Conservation (phyloP, 2,329 filamentous ascomycete genomes). For the Erysiphe pulchra region DNA sequence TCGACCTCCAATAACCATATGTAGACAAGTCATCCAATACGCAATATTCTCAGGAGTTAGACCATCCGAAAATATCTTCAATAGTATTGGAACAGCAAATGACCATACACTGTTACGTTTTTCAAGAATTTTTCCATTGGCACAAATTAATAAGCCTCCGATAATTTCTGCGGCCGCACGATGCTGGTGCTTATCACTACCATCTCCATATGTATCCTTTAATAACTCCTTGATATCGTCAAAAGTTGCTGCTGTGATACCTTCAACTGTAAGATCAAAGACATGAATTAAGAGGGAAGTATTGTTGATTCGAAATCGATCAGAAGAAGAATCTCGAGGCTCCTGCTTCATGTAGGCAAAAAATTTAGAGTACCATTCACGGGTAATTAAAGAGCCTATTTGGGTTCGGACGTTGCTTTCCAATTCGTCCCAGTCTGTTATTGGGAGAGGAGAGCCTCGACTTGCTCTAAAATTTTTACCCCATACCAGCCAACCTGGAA, state of each 20-base stretch:
- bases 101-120: constrained; percentile 59
- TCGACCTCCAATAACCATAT: constrained; percentile 66
- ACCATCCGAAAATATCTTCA: constrained; percentile 68
- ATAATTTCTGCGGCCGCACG: constrained; percentile 86
- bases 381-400: constrained; percentile 58
- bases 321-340: constrained; percentile 53
- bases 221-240: constrained; percentile 71
- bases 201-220: constrained; percentile 59
- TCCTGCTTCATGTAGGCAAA: constrained; percentile 95
- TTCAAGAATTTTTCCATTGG: constrained; percentile 49
- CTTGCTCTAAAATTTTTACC: constrained; percentile 64
- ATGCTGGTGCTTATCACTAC: constrained; percentile 92
- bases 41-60: constrained; percentile 80
- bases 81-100: constrained; percentile 71
- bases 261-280: constrained; percentile 72
- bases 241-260: constrained; percentile 50
- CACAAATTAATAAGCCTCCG: constrained; percentile 58
- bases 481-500: constrained; percentile 94
- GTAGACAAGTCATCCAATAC: constrained; percentile 89
- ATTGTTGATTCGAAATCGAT: constrained; percentile 75
- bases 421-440: constrained; percentile 48
- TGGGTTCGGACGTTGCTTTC: constrained; percentile 50
- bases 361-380: constrained; percentile 64
- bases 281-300: constrained; percentile 70
- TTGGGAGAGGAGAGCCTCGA: constrained; percentile 40